Evolutionary conservation across 1,284 basidiomycete species (phyloP), one percentile per base, ranked within the genome.

Genomic region (Tylopilus orsonianus): DNA sequence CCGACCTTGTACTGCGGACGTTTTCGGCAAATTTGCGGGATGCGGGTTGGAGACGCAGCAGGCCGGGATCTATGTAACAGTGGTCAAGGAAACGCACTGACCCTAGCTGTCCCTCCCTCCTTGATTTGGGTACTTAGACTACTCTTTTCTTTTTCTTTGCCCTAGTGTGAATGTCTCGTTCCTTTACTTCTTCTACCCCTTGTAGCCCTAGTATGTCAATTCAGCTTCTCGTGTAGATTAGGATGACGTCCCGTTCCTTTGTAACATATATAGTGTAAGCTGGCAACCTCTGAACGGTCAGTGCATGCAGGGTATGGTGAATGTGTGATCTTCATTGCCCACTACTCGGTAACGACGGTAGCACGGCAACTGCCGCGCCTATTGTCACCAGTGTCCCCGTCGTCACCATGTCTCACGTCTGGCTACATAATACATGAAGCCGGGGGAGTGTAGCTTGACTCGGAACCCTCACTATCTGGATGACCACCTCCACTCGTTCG

Each of bases 11-110:
- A 23, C 35, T 2, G 18, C 18, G 1, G 48, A 40, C 7, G 3
- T 37, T 41, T 43, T 27, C 27, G 16, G 18, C 20, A 33, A 8
- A 9, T 7, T 26, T 29, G 14, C 12, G 7, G 14, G n/a, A 20
- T 39, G 12, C 18, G 12, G 16, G 26, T 33, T 20, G 19, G 53
- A 48, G 48, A 54, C 26, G 14, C 51, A 42, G 4, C 65, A 66
- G 27, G 65, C 54, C 26, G 26, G 10, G 23, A 63, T 74, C 37
- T 70, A 68, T 54, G 70, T 73, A 71, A 71, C 70, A 4, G 68
- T 74, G 38, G 67, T 71, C 44, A 67, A 67, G 49, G 71, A 74
- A 57, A 71, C 38, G 30, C 12, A 3, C 3, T 39, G 34, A 48
- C 13, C n/a, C n/a, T n/a, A n/a, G 22, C 9, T 19, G 2, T 6